phyloP scores from a whole-genome alignment of 345 rosid genomes.

The Hypericum perforatum region DNA sequence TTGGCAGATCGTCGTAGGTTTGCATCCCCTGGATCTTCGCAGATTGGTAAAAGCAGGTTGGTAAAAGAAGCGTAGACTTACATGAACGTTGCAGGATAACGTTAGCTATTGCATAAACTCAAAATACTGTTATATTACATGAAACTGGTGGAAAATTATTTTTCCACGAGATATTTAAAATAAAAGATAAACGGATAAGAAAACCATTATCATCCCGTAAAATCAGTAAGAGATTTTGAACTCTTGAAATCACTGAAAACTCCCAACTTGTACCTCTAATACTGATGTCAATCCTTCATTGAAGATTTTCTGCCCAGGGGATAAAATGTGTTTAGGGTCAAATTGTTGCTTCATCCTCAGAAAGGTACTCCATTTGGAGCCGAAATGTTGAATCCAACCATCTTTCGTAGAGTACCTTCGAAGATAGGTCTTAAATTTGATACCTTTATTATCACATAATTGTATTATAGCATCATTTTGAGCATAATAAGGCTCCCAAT shows the following conservation, averaged over 20 bases:
- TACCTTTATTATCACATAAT: slow-evolving; percentile 6
- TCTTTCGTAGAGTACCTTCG: background rate
- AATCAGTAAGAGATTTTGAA: too few species aligned
- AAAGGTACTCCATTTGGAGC: slow-evolving; percentile 13
- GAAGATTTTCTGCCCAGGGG: slow-evolving; percentile 5
- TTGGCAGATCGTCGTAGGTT: too few species aligned
- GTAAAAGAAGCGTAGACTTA: too few species aligned
- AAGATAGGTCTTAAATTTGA: slow-evolving; percentile 16
- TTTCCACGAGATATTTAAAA: too few species aligned
- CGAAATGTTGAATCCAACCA: slow-evolving; percentile 20
- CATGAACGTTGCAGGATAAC: too few species aligned
- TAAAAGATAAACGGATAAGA: too few species aligned
- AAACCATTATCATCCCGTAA: too few species aligned
- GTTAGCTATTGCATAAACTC: too few species aligned
- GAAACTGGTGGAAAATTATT: too few species aligned
- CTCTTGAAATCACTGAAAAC: background rate
- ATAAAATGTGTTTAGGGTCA: slow-evolving; percentile 11
- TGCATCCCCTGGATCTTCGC: too few species aligned
- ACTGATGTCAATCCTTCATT: background rate
- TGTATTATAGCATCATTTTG: slow-evolving; percentile 13
- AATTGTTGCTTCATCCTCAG: slow-evolving; percentile 9
- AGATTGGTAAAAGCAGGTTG: too few species aligned
- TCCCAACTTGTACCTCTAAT: background rate
- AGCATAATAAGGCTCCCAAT: slow-evolving; percentile 8
- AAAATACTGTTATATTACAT: too few species aligned